Conservation (phyloP, 129 eudicot genomes). For the Helichrysum umbraculigerum region DNA sequence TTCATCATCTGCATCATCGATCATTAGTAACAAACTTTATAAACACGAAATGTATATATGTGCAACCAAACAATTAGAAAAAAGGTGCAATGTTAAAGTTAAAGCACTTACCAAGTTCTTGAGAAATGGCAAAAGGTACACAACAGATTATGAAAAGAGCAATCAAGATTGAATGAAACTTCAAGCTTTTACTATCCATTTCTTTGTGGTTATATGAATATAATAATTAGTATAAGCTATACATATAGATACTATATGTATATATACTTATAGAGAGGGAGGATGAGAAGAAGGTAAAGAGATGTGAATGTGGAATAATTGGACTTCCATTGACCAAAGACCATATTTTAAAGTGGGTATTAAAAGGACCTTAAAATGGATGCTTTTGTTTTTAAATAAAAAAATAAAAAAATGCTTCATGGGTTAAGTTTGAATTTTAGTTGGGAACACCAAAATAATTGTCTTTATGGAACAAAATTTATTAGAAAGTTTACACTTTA, state of each 20-base stretch:
- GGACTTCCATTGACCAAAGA: not conserved
- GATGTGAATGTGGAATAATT: not conserved
- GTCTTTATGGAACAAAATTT: too few relatives aligned
- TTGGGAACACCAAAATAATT: too few relatives aligned
- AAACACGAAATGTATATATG: not conserved
- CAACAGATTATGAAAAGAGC: conserved; percentile 28
- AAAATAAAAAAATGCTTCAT: too few relatives aligned
- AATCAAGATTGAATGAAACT: conserved; percentile 29
- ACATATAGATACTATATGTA: not conserved
- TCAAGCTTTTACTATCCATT: conserved; percentile 24
- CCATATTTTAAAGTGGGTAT: not conserved
- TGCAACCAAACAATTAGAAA: too few relatives aligned
- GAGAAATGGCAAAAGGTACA: conserved; percentile 26
- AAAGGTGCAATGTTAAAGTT: not conserved
- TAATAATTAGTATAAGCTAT: too few relatives aligned
- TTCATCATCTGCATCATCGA: conserved; percentile 48
- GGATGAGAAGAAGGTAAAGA: not conserved
- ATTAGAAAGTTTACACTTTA: too few relatives aligned
- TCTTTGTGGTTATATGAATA: not conserved
- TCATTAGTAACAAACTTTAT: not conserved
- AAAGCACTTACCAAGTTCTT: conserved; percentile 59
- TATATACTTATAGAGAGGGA: not conserved
- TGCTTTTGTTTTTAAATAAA: not conserved
- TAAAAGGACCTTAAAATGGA: too few relatives aligned
- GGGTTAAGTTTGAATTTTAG: too few relatives aligned